Conservation (phyloP, 2,329 filamentous ascomycete species). For the Scopulariopsis brevicaulis region DNA sequence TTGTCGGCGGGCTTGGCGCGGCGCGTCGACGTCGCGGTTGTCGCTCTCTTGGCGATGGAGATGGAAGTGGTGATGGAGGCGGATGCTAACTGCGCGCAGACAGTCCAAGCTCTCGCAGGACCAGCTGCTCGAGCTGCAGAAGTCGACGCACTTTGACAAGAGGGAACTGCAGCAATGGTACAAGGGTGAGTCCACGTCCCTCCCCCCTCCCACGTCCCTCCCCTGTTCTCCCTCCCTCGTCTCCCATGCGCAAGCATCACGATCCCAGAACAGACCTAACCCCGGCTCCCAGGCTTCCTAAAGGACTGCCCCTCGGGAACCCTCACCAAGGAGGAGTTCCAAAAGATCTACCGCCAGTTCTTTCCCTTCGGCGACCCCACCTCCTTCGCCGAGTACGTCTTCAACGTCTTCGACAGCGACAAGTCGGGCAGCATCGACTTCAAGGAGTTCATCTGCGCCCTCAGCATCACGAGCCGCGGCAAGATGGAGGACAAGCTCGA, state of each 20-base stretch:
- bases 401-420: slow-evolving; percentile 97
- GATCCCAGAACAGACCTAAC: no score
- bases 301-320: slow-evolving; percentile 97
- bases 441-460: slow-evolving; percentile 97
- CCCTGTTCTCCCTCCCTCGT: background rate
- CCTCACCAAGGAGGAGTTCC: slow-evolving; percentile 96
- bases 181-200: slow-evolving; percentile 59
- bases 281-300: slow-evolving; percentile 60
- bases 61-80: background rate
- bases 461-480: slow-evolving; percentile 91
- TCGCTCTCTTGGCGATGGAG: background rate
- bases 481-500: slow-evolving; percentile 99
- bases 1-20: background rate
- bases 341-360: slow-evolving; percentile 99
- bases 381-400: slow-evolving; percentile 96
- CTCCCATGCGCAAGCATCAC: no score
- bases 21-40: background rate
- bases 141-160: slow-evolving; percentile 97
- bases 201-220: slow-evolving; percentile 6
- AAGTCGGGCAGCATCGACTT: slow-evolving; percentile 98
- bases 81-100: slow-evolving; percentile 32
- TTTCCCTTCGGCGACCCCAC: slow-evolving; percentile 97
- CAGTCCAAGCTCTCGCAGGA: slow-evolving; percentile 97
- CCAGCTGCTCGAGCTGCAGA: slow-evolving; percentile 90
- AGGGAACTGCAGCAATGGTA: slow-evolving; percentile 99